Evolutionary conservation across 805 yeast species (phyloP).

Genomic region (Yarrowia sp.): DNA sequence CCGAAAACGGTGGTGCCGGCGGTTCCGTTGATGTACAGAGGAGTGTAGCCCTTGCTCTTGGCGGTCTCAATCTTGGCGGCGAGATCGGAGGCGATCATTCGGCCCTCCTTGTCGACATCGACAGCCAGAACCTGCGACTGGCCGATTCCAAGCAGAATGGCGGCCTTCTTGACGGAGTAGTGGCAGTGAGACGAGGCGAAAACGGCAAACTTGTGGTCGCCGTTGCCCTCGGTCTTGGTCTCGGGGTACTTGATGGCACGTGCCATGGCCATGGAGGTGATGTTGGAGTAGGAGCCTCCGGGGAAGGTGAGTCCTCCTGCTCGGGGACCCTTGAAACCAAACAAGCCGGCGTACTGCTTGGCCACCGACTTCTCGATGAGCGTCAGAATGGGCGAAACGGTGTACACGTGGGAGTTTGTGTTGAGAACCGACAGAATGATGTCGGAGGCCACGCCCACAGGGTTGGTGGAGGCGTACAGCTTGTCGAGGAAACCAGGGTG

Average conservation of each 20-base stretch:
- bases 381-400: constrained; percentile 82
- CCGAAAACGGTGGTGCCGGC: constrained; percentile 93
- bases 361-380: constrained; percentile 75
- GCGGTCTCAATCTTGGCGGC: constrained; percentile 56
- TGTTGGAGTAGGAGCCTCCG: constrained; percentile 88
- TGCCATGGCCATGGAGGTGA: constrained; percentile 80
- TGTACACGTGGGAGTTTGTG: constrained; percentile 83
- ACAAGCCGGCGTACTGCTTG: constrained; percentile 69
- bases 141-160: constrained; percentile 78
- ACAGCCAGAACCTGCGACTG: constrained; percentile 67
- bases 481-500: constrained; percentile 85
- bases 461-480: constrained; percentile 83
- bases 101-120: constrained; percentile 61
- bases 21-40: constrained; percentile 78
- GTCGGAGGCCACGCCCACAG: constrained; percentile 81
- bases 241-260: constrained; percentile 70
- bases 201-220: constrained; percentile 63
- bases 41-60: constrained; percentile 64
- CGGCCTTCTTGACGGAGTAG: constrained; percentile 82
- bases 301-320: constrained; percentile 86
- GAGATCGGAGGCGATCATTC: constrained; percentile 60
- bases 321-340: constrained; percentile 60
- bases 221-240: constrained; percentile 68
- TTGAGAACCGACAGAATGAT: constrained; percentile 70
- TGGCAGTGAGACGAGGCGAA: constrained; percentile 77